Percentiles rank a stretch among this genome's conserved stretches.
Conservation (phyloP, 2,329 filamentous ascomycete genomes). For the Pseudomassariella vexata region DNA sequence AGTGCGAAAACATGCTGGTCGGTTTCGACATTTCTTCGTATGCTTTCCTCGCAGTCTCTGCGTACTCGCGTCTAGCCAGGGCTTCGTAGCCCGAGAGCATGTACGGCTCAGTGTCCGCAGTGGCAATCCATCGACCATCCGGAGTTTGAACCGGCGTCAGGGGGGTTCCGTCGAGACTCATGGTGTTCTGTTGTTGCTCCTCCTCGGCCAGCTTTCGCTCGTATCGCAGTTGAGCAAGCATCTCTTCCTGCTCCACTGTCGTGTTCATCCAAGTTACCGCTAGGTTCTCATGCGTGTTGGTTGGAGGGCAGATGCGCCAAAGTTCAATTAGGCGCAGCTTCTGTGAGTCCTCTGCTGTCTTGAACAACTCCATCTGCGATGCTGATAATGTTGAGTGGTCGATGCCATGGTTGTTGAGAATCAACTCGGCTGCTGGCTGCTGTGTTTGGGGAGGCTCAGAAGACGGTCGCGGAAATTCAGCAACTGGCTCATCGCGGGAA, state of each 20-base stretch:
- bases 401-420: constrained; percentile 63
- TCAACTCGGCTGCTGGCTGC: constrained; percentile 45
- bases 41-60: constrained; percentile 38
- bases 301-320: constrained; percentile 76
- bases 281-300: constrained; percentile 47
- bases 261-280: constrained; percentile 48
- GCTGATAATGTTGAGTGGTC: constrained; percentile 64
- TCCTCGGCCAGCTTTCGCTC: constrained; percentile 42
- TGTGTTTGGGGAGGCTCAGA: constrained; percentile 46
- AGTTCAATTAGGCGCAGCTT: constrained; percentile 72
- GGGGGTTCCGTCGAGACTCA: constrained; percentile 50
- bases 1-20: constrained; percentile 38
- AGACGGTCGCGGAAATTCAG: constrained; percentile 36
- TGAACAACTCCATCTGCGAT: constrained; percentile 74
- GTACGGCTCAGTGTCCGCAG: constrained; percentile 66
- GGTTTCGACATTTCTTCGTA: constrained; percentile 24
- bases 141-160: constrained; percentile 43
- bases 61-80: constrained; percentile 58
- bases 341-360: constrained; percentile 66
- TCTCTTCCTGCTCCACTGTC: constrained; percentile 50
- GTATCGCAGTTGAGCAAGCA: constrained; percentile 56
- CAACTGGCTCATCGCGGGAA: constrained; percentile 28
- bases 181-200: constrained; percentile 31
- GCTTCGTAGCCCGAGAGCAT: constrained; percentile 77
- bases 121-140: constrained; percentile 46